Evolutionary conservation across 345 rosid species (phyloP), one percentile per base, ranked within the genome.

Genomic region (Iberis pinnata): DNA sequence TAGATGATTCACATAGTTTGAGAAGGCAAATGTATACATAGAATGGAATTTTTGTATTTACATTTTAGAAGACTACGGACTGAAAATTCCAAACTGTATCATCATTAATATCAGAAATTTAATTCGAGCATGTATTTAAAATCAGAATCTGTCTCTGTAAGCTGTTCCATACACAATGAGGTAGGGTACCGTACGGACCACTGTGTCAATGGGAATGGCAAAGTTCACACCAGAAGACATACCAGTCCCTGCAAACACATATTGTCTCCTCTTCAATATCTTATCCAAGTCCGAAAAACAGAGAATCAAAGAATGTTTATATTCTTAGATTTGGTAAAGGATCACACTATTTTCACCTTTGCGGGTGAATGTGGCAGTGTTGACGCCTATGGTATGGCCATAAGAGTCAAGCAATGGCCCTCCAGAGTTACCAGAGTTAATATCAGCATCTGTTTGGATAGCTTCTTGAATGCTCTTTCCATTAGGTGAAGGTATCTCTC

Each of bases 401-500:
- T 70, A 64, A 18, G 96, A 87, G 70, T 87, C 76, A 15, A 81
- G 72, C 68, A 87, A 66, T 6, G 89, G 89, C 12, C 96, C 95
- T 12, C 92, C 89, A 8, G 96, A 84, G n/a, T 32, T 64, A 80
- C 93, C 90, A 3, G 96, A 79, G 61, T 84, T 84, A 13, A 84
- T 87, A 26, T 80, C 89, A 49, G 95, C 92, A 76, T 90, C 92
- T 0, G 96, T 90, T 61, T 84, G 96, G 16, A 87, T 84, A 50
- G 84, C 95, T 58, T 89, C 98, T 43, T 75, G 62, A 41, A 87
- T 87, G 46, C 88, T 85, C 18, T 78, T 70, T 17, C 96, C 96
- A 65, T 74, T 81, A 29, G 98, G 89, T 24, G 89, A 84, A 19
- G 95, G 89, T 53, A 84, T 82, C 82, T 87, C 86, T 75, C 95